These are phyloP conservation scores for Cyberlindnera samutprakarnensis DNA, from an alignment of 805 yeast genomes.

Conservation along the genomic window DNA sequence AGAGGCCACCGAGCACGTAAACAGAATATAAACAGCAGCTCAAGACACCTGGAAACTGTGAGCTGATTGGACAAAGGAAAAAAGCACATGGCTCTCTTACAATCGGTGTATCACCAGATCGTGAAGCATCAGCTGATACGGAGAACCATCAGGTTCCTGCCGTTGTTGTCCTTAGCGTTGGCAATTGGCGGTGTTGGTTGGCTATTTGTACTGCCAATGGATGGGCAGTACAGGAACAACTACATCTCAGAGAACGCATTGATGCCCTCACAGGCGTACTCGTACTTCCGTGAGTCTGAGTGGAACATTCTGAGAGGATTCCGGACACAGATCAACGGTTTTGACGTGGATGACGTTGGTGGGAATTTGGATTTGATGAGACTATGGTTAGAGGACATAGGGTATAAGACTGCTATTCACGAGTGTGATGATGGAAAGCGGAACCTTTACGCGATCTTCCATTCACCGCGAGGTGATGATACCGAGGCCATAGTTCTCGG, in stretches of 20 bases:
- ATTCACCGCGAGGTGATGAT: slow-evolving; percentile 92
- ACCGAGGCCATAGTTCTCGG: slow-evolving; percentile 90
- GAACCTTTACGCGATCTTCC: slow-evolving; percentile 70
- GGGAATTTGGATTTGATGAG: slow-evolving; percentile 40
- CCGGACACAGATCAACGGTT: slow-evolving; percentile 37
- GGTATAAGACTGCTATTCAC: slow-evolving; percentile 51
- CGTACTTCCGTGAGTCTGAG: slow-evolving; percentile 87
- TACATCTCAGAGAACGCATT: slow-evolving; percentile 94
- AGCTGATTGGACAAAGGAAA: no score
- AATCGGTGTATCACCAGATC: slow-evolving; percentile 34
- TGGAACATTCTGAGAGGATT: slow-evolving; percentile 90
- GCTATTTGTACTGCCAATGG: slow-evolving; percentile 63
- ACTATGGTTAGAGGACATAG: slow-evolving; percentile 62
- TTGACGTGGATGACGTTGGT: slow-evolving; percentile 20
- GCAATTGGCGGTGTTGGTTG: slow-evolving; percentile 43
- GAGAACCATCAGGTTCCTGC: slow-evolving; percentile 34
- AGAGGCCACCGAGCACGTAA: no score
- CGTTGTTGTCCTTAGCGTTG: slow-evolving; percentile 34
- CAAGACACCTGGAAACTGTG: no score
- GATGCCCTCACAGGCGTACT: slow-evolving; percentile 92
- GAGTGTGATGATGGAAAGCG: slow-evolving; percentile 32
- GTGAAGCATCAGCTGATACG: slow-evolving; percentile 40
- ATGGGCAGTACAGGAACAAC: slow-evolving; percentile 76
- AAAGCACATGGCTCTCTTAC: slow-evolving; percentile 48
- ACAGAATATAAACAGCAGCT: no score